A percentile compares a stretch with the other conserved stretches of the same genome.
Conservation (phyloP, 1,139 yeast genomes). For the Nakaseomyces delphensis region DNA sequence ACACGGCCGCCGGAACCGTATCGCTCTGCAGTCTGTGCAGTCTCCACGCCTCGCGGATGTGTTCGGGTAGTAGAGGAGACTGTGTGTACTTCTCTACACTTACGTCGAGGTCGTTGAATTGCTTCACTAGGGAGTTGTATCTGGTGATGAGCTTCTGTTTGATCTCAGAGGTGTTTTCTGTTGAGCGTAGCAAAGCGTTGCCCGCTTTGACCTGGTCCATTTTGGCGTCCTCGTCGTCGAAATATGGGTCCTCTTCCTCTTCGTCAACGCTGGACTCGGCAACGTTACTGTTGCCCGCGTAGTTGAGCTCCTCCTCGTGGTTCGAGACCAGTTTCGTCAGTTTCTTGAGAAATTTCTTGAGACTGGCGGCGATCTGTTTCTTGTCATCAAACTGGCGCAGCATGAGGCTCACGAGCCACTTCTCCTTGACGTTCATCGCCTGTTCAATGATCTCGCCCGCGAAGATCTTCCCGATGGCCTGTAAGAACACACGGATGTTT, state of each 20-base stretch:
- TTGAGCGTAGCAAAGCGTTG: constrained; percentile 20
- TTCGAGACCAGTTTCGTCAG: constrained; percentile 23
- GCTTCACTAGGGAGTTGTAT: constrained; percentile 25
- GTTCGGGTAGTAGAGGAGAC: constrained; percentile 70
- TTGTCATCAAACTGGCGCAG: constrained; percentile 29
- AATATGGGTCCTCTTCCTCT: constrained; percentile 24
- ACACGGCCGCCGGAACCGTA: constrained; percentile 51
- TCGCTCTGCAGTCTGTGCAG: constrained; percentile 58
- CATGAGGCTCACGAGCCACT: constrained; percentile 40
- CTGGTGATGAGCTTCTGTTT: constrained; percentile 22
- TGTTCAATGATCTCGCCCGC: constrained; percentile 80
- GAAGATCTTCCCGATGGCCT: constrained; percentile 82
- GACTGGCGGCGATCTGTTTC: constrained; percentile 25
- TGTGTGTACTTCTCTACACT: constrained; percentile 35
- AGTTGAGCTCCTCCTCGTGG: not conserved
- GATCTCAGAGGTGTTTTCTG: constrained; percentile 22
- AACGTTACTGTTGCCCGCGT: constrained; percentile 8
- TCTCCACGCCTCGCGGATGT: constrained; percentile 84
- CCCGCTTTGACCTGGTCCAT: constrained; percentile 18
- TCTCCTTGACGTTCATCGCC: constrained; percentile 60
- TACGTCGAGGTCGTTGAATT: constrained; percentile 26
- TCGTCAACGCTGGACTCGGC: constrained; percentile 26
- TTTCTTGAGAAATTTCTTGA: constrained; percentile 27
- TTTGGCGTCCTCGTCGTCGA: constrained; percentile 26
- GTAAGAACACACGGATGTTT: constrained; percentile 71